Evolutionary conservation across 176 grass and related monocot genomes (phyloP).

Genomic region (Hyparrhenia diplandra): DNA sequence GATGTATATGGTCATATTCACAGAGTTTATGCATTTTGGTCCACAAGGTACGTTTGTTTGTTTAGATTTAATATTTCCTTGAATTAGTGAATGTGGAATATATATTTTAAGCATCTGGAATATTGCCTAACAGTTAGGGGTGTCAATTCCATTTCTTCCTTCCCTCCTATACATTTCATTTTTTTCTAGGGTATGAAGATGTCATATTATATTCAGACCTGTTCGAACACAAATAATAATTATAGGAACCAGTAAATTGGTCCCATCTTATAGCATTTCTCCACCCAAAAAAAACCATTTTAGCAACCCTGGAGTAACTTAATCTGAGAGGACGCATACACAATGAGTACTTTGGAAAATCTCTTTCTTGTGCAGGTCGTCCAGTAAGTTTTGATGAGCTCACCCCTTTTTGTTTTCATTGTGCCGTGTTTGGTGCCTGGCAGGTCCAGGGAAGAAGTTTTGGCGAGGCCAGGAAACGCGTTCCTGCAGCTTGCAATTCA

Average conservation of each 20-base stretch:
- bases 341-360: not conserved
- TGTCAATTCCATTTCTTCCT: not conserved
- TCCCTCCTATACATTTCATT: not conserved
- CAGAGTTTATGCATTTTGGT: not conserved
- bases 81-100: not conserved
- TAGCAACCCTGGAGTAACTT: not conserved
- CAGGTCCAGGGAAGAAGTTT: not conserved
- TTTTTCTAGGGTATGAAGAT: not conserved
- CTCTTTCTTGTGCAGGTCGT: not conserved
- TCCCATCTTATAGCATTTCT: not conserved
- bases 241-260: not conserved
- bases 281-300: too few species aligned
- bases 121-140: not conserved
- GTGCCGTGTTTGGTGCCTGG: not conserved
- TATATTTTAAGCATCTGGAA: not conserved
- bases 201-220: not conserved
- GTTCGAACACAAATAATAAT: not conserved
- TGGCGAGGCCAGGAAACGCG: not conserved
- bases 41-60: not conserved
- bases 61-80: not conserved
- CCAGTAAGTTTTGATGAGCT: not conserved
- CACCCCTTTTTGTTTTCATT: not conserved
- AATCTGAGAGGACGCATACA: not conserved
- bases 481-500: too few species aligned
- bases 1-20: not conserved